Evolutionary conservation across 2,329 filamentous ascomycete genomes (phyloP), one percentile per base, ranked within the genome.

Genomic region (Parasarocladium wereldwijsianum): DNA sequence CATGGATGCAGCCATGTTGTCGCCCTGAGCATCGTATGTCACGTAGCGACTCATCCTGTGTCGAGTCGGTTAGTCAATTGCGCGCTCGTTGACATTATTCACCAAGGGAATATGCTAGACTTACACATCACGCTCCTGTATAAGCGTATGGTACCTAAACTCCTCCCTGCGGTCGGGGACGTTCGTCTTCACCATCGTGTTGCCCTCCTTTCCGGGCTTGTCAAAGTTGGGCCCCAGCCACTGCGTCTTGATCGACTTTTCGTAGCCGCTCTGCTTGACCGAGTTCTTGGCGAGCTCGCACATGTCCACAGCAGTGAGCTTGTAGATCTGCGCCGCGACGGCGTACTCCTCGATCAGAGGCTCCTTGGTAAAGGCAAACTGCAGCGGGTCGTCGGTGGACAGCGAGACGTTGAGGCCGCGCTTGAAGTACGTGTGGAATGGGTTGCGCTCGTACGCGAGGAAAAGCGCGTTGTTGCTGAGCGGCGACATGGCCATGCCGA

Each of bases 401-500:
- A 98, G 61, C 2, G 87, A 96, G 6, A 98, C 86, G 47, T 98
- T 98, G 30, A 98, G 58, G 0, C 90, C 90, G 32, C 90, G 76
- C 47, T 82, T 79, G 62, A 98, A 98, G 55, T 98, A 98, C 45
- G 81, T 82, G 42, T 93, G 67, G 56, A 93, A 98, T 0, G 90
- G 90, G 43, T 98, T 98, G 35, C 92, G 76, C 52, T 98, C 90
- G 47, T 98, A 96, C 1, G 87, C 85, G 31, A 98, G 60, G 58
- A 98, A 98, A 18, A 98, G 59, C 0, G 90, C 90, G 44, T 98
- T 98, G 60, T 98, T 98, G 53, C 85, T 93, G 26, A 98, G 66
- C 3, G 90, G 90, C n/a, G 87, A 96, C 90, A 98, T 98, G 36
- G 90, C 90, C 38, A 98, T 90, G 34, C 90, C 90, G 38, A 98